Evolutionary conservation across 495 filamentous ascomycete species (phyloP).

Genomic region (Daldinia decipiens): DNA sequence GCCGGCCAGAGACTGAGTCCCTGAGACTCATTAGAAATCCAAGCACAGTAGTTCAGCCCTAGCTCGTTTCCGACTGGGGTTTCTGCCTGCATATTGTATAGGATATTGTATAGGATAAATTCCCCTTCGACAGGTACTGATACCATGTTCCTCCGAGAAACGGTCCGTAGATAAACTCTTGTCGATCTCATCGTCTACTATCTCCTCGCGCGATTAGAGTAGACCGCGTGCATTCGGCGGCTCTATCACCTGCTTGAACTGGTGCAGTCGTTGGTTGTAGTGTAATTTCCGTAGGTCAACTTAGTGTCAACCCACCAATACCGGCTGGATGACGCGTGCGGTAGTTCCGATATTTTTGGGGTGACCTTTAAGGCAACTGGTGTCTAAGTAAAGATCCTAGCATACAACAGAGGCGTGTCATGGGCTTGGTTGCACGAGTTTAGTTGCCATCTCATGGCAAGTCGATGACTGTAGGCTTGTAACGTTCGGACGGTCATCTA

Average conservation of each 20-base stretch:
- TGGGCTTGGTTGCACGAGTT: conserved; percentile 41
- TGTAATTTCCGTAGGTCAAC: conserved; percentile 24
- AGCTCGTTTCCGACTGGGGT: conserved; percentile 26
- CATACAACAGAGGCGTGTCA: conserved; percentile 31
- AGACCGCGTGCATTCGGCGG: conserved; percentile 26
- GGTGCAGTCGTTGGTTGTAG: conserved; percentile 14
- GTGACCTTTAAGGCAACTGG: conserved; percentile 29
- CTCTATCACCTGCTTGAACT: conserved; percentile 38
- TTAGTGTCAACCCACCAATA: conserved; percentile 18
- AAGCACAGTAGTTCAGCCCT: conserved; percentile 34
- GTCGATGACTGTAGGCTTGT: conserved; percentile 15
- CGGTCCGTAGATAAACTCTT: conserved; percentile 28
- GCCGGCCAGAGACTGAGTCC: conserved; percentile 19
- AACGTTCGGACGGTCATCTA: conserved; percentile 34
- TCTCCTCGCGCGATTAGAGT: conserved; percentile 18
- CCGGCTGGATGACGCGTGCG: conserved; percentile 12
- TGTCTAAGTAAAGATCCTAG: conserved; percentile 27
- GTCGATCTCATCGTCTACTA: conserved; percentile 23
- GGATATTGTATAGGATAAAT: conserved; percentile 25
- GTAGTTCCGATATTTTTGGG: conserved; percentile 14
- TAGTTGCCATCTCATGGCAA: conserved; percentile 39
- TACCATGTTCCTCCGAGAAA: conserved; percentile 37
- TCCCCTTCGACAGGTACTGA: conserved; percentile 18
- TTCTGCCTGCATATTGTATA: conserved; percentile 2
- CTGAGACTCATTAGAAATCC: conserved; percentile 23